Conservation (phyloP, 148 eudicot species). For the Spergularia bocconei region DNA sequence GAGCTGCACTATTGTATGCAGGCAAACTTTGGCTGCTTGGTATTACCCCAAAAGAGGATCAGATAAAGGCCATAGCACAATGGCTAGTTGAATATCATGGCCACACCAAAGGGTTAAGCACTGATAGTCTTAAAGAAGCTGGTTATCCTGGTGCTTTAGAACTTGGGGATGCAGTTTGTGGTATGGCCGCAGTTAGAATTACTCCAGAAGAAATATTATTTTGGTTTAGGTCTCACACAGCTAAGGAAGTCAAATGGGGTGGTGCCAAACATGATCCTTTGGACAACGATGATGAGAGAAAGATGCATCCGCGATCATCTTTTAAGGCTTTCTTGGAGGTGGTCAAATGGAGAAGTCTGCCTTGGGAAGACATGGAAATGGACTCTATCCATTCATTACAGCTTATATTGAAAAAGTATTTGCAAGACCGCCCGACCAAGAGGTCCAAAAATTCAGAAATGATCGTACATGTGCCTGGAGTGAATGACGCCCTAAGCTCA, state of each 20-base stretch:
- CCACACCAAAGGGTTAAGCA: constrained; percentile 65
- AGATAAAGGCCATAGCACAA: constrained; percentile 50
- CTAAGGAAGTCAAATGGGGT: constrained; percentile 81
- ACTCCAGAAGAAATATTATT: constrained; percentile 57
- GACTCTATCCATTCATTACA: constrained; percentile 83
- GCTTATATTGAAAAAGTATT: constrained; percentile 56
- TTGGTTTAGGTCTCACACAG: constrained; percentile 83
- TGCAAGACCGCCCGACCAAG: constrained; percentile 34
- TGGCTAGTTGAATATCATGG: constrained; percentile 76
- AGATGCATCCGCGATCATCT: constrained; percentile 86
- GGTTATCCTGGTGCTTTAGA: constrained; percentile 64
- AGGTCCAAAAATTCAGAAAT: constrained; percentile 43
- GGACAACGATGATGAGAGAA: constrained; percentile 65
- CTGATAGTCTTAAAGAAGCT: constrained; percentile 82
- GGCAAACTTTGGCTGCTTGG: constrained; percentile 61
- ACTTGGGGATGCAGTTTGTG: constrained; percentile 71
- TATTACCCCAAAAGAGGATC: constrained; percentile 57
- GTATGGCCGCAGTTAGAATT: constrained; percentile 76
- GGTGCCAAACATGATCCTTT: constrained; percentile 81
- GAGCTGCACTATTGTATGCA: constrained; percentile 62
- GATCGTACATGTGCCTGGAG: constrained; percentile 56
- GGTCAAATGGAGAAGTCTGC: constrained; percentile 70
- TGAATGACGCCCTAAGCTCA: constrained; percentile 35
- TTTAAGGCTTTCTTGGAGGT: constrained; percentile 79
- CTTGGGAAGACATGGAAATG: constrained; percentile 93